Conservation (phyloP, 148 eudicot species). For the Rhododendron griersonianum region DNA sequence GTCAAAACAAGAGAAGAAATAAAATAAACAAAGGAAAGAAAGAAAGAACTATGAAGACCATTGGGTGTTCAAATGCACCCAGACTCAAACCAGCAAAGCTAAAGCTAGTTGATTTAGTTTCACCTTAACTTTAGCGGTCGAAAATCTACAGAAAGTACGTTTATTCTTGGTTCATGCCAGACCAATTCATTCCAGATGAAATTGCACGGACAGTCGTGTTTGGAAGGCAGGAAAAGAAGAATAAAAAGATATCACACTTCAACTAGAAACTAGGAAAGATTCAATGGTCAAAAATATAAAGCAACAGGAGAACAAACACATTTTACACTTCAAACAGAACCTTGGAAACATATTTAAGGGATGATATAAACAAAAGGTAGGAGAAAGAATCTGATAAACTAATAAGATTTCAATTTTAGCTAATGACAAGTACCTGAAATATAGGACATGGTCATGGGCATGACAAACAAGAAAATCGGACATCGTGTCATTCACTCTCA, state of each 20-base stretch:
- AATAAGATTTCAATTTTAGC: neutral
- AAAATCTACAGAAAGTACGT: neutral
- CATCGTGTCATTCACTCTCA: slow-evolving; percentile 90
- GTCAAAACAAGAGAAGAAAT: neutral
- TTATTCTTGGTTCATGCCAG: neutral
- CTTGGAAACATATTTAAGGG: neutral
- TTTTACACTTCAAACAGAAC: neutral
- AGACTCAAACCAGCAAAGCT: neutral
- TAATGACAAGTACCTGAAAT: slow-evolving; percentile 64
- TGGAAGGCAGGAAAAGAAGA: neutral
- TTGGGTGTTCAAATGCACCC: neutral
- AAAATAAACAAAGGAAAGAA: neutral
- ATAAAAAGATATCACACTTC: neutral
- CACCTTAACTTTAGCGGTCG: neutral
- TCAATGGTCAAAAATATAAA: neutral
- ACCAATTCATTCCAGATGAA: neutral
- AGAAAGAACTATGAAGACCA: neutral
- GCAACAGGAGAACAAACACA: neutral
- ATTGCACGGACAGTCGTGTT: neutral
- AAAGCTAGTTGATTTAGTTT: neutral
- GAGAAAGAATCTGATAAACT: neutral
- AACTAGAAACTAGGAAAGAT: neutral
- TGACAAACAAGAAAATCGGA: slow-evolving; percentile 90
- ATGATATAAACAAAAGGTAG: neutral
- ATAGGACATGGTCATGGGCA: slow-evolving; percentile 86